These are phyloP conservation scores for Nicotiana paniculata DNA, from an alignment of 257 asterid species.

Conservation along the genomic window DNA sequence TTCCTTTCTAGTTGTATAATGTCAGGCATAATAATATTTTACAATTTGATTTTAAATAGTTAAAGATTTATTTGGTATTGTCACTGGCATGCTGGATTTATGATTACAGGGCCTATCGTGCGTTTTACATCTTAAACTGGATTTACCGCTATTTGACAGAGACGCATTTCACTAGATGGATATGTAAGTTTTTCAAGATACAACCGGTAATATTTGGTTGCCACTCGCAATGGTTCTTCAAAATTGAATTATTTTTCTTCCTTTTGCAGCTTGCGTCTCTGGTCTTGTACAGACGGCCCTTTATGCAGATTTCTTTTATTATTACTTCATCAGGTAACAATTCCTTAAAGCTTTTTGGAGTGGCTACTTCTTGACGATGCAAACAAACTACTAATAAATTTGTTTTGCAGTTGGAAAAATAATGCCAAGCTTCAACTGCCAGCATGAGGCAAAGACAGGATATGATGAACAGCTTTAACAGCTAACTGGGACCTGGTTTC, in stretches of 20 bases:
- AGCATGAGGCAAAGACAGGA: conserved; percentile 36
- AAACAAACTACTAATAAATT: conserved; percentile 1
- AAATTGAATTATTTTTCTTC: background rate
- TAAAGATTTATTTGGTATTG: background rate
- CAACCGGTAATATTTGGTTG: background rate
- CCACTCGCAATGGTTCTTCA: background rate
- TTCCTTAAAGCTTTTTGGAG: background rate
- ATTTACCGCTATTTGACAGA: conserved; percentile 90
- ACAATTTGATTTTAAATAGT: background rate
- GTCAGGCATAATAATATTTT: background rate
- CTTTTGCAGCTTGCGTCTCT: conserved; percentile 60
- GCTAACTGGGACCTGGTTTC: background rate
- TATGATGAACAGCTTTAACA: background rate
- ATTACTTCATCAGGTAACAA: conserved; percentile 77
- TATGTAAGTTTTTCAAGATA: conserved; percentile 44
- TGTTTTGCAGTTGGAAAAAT: conserved; percentile 66
- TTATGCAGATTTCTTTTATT: conserved; percentile 94
- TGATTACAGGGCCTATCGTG: conserved; percentile 74
- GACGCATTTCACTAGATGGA: conserved; percentile 66
- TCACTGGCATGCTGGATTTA: background rate
- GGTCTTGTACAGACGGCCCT: conserved; percentile 86
- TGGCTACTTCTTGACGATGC: background rate
- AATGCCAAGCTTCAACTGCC: conserved; percentile 71
- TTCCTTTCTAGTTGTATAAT: background rate
- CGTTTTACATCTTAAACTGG: conserved; percentile 88